Evolutionary conservation across 345 rosid species (phyloP).

Genomic region (Stellera chamaejasme): DNA sequence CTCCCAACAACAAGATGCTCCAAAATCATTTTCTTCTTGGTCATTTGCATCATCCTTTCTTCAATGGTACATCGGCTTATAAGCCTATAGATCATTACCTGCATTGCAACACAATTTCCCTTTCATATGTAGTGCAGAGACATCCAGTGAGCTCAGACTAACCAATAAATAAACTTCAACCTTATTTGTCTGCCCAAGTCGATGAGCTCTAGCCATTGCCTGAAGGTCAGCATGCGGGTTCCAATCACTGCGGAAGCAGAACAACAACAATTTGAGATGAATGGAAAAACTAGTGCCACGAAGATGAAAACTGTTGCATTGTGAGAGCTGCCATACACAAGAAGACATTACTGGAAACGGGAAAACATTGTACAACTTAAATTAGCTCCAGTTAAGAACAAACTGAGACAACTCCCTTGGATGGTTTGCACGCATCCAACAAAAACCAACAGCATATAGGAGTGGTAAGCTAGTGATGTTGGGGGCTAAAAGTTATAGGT

Average conservation of each 20-base stretch:
- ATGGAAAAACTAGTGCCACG: no score
- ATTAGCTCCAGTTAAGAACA: no score
- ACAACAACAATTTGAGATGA: conserved; percentile 6
- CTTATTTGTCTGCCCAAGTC: conserved; percentile 98
- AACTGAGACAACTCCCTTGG: no score
- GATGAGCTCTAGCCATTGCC: conserved; percentile 99
- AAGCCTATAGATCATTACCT: conserved; percentile 98
- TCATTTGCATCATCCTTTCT: conserved; percentile 98
- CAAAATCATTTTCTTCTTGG: conserved; percentile 98
- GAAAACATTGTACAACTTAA: no score
- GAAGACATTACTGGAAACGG: no score
- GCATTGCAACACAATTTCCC: conserved; percentile 20
- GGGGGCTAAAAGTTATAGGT: no score
- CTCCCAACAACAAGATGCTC: conserved; percentile 99
- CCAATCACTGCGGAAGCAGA: conserved; percentile 77
- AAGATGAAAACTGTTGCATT: no score
- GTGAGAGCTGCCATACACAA: no score
- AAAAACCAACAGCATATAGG: no score
- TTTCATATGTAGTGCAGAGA: conserved; percentile 1
- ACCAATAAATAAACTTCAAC: conserved; percentile 26
- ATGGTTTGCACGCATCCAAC: no score
- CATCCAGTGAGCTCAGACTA: background rate
- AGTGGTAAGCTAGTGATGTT: no score
- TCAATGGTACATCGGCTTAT: conserved; percentile 90
- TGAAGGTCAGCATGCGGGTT: conserved; percentile 99